Conservation (phyloP, 495 filamentous ascomycete species). For the Podospora tetraspora region DNA sequence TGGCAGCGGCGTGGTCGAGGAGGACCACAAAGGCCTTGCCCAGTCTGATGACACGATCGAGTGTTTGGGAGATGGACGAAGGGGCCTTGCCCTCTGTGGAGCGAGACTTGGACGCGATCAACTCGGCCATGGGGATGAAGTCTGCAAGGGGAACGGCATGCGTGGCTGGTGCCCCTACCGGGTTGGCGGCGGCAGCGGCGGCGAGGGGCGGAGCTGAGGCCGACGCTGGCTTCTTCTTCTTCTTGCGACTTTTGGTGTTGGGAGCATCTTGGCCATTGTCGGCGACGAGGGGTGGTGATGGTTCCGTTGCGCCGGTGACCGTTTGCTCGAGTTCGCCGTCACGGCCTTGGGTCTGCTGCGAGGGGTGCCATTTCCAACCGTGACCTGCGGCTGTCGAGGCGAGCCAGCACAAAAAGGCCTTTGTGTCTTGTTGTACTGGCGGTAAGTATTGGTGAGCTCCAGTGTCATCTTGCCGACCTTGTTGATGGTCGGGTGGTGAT, state of each 20-base stretch:
- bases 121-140: conserved; percentile 7
- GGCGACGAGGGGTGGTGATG: background rate
- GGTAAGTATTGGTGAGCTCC: background rate
- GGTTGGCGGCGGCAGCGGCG: background rate
- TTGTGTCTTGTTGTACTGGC: background rate
- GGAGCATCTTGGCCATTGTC: background rate
- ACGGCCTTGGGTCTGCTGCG: too few species aligned
- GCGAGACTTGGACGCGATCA: background rate
- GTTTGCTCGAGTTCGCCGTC: too few species aligned
- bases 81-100: background rate
- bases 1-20: background rate
- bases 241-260: background rate
- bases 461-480: background rate
- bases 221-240: background rate
- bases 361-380: too few species aligned
- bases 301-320: background rate
- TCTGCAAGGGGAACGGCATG: background rate
- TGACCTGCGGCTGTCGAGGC: background rate
- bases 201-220: background rate
- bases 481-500: too few species aligned
- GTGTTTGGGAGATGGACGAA: background rate
- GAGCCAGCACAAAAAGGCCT: background rate
- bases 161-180: background rate
- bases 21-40: background rate
- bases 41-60: background rate